Evolutionary conservation across 1,284 basidiomycete species (phyloP).

Genomic region (Wallemia ichthyophaga): DNA sequence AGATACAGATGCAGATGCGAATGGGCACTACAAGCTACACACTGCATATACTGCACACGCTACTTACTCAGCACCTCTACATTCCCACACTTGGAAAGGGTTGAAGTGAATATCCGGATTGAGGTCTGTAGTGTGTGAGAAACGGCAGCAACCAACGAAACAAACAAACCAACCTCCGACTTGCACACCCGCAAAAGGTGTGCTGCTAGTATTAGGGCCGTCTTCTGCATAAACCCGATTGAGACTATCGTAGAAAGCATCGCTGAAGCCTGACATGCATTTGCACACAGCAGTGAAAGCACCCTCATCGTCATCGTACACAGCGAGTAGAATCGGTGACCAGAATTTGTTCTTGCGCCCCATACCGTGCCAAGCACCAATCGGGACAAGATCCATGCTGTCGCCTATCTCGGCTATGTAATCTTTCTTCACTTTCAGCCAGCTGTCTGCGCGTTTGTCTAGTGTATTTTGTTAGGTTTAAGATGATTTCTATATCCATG

Average conservation of each 20-base stretch:
- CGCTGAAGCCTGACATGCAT: conserved; percentile 37
- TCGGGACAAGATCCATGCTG: conserved; percentile 87
- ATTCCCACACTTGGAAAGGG: conserved; percentile 88
- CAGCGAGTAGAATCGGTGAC: conserved; percentile 77
- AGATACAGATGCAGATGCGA: too few species aligned
- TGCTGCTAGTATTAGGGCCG: conserved; percentile 2
- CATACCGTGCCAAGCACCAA: conserved; percentile 88
- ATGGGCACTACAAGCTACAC: too few species aligned
- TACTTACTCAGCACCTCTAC: conserved; percentile 16
- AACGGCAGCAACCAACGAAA: neutral
- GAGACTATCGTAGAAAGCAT: conserved; percentile 65
- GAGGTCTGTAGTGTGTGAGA: conserved; percentile 32
- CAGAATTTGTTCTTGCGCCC: conserved; percentile 91
- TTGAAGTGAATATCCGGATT: conserved; percentile 90
- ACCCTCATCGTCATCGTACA: conserved; percentile 68
- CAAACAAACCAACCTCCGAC: neutral
- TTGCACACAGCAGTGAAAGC: conserved; percentile 92
- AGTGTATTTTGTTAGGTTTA: conserved; percentile 15
- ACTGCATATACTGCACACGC: too few species aligned
- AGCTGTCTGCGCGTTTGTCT: conserved; percentile 2
- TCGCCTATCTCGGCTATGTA: conserved; percentile 92
- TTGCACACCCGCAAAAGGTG: neutral
- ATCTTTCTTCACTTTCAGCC: conserved; percentile 46
- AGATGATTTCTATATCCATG: conserved; percentile 11
- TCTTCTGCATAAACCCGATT: conserved; percentile 41